Conservation (phyloP, 495 filamentous ascomycete species). For the Penicillium ochrochloron region DNA sequence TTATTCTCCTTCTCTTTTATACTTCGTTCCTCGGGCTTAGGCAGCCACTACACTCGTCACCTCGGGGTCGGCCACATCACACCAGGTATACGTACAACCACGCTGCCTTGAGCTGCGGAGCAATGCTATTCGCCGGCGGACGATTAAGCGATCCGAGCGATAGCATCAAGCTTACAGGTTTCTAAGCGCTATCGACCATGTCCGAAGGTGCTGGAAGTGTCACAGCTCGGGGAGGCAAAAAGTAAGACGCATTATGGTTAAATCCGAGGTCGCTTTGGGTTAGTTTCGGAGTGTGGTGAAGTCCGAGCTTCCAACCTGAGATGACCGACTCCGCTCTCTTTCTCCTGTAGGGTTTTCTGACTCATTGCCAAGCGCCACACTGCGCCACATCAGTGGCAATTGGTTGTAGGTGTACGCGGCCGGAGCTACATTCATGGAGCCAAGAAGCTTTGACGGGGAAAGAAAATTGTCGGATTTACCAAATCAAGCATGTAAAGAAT, state of each 20-base stretch:
- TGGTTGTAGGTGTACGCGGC: background rate
- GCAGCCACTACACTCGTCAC: conserved; percentile 20
- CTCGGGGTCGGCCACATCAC: conserved; percentile 8
- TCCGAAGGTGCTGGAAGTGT: conserved; percentile 18
- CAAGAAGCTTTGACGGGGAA: background rate
- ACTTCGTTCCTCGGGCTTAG: conserved; percentile 11
- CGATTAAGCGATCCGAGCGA: background rate
- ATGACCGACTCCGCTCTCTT: background rate
- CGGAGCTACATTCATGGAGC: background rate
- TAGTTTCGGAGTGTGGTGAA: background rate
- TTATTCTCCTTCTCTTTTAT: conserved; percentile 15
- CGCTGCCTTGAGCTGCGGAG: conserved; percentile 19
- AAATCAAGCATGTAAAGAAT: background rate
- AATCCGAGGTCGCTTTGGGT: conserved; percentile 11
- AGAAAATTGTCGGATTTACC: too few species aligned
- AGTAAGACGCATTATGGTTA: conserved; percentile 6
- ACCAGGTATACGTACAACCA: conserved; percentile 20
- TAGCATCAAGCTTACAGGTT: background rate
- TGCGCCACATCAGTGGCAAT: conserved; percentile 17
- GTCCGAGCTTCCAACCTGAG: background rate
- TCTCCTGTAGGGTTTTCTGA: background rate
- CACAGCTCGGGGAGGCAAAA: conserved; percentile 20
- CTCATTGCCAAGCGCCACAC: conserved; percentile 17
- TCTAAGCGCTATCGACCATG: conserved; percentile 9
- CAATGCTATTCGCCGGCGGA: conserved; percentile 14